A percentile compares a stretch with the other conserved stretches of the same genome.
Conservation (phyloP, 345 rosid genomes). For the Cochlearia excelsa region DNA sequence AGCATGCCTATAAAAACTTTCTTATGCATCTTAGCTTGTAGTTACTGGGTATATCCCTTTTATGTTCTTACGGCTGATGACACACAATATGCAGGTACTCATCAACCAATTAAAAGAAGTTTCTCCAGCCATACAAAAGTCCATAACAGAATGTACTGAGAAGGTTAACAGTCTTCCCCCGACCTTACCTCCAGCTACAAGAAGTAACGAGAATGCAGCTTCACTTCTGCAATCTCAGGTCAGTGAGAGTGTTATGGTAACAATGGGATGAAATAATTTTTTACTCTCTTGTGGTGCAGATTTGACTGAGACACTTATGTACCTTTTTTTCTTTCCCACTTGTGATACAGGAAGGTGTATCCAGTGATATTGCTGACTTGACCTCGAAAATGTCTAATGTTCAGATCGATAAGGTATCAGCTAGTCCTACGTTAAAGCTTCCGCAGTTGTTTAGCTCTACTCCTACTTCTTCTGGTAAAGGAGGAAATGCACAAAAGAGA, state of each 20-base stretch:
- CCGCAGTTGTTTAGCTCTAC: conserved; percentile 91
- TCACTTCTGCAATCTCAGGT: conserved; percentile 71
- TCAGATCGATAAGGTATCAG: conserved; percentile 77
- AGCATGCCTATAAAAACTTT: conserved; percentile 9
- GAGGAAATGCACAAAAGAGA: conserved; percentile 72
- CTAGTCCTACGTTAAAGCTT: conserved; percentile 74
- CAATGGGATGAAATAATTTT: conserved; percentile 13
- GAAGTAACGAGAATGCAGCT: conserved; percentile 54
- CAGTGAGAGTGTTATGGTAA: conserved; percentile 70
- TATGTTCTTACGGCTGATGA: conserved; percentile 24
- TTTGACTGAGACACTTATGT: conserved; percentile 15
- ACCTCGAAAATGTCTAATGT: conserved; percentile 64
- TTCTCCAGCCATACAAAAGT: conserved; percentile 79
- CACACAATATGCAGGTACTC: conserved; percentile 65
- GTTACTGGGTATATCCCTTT: conserved; percentile 3
- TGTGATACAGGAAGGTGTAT: conserved; percentile 61
- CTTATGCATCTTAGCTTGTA: conserved; percentile 13
- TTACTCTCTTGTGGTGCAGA: neutral
- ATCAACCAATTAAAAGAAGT: conserved; percentile 89
- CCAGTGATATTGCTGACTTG: conserved; percentile 66
- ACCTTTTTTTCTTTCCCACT: neutral
- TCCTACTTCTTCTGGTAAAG: conserved; percentile 86
- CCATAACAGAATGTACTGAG: conserved; percentile 81
- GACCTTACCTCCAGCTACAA: conserved; percentile 57
- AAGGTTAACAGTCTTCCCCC: conserved; percentile 70